These are phyloP conservation scores for Aspergillus bombycis DNA, from an alignment of 2,329 filamentous ascomycete species.

Conservation along the genomic window DNA sequence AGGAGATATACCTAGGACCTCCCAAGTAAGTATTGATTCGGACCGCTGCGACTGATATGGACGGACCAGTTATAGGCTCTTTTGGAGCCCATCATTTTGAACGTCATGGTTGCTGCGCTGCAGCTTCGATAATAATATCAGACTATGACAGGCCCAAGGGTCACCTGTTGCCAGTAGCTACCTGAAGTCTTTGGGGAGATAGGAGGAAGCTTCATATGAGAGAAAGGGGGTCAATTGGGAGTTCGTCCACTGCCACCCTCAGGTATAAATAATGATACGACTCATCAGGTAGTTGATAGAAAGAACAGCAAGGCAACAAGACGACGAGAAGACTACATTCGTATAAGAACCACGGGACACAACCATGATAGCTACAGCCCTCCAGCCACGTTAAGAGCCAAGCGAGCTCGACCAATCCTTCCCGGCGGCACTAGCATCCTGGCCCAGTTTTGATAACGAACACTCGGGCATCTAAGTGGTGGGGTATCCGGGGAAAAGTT, in stretches of 20 bases:
- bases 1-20: slow-evolving; percentile 61
- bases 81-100: slow-evolving; percentile 28
- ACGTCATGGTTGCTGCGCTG: slow-evolving; percentile 22
- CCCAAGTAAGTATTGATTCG: background rate
- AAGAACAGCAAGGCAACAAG: background rate
- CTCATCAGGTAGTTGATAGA: slow-evolving; percentile 1
- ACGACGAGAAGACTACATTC: slow-evolving; percentile 17
- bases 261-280: background rate
- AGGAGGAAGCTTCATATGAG: background rate
- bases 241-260: background rate
- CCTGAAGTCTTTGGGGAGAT: background rate
- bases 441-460: slow-evolving; percentile 21
- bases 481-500: slow-evolving; percentile 25
- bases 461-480: slow-evolving; percentile 32
- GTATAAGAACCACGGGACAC: slow-evolving; percentile 15
- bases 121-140: background rate
- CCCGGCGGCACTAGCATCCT: slow-evolving; percentile 24
- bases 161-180: background rate
- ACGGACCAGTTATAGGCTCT: slow-evolving; percentile 37
- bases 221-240: background rate
- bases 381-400: slow-evolving; percentile 11
- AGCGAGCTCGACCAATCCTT: slow-evolving; percentile 12
- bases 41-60: background rate
- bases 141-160: background rate
- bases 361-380: slow-evolving; percentile 2